Evolutionary conservation across 2,329 filamentous ascomycete genomes (phyloP), one percentile per base, ranked within the genome.

Genomic region (Botrytis paeoniae): DNA sequence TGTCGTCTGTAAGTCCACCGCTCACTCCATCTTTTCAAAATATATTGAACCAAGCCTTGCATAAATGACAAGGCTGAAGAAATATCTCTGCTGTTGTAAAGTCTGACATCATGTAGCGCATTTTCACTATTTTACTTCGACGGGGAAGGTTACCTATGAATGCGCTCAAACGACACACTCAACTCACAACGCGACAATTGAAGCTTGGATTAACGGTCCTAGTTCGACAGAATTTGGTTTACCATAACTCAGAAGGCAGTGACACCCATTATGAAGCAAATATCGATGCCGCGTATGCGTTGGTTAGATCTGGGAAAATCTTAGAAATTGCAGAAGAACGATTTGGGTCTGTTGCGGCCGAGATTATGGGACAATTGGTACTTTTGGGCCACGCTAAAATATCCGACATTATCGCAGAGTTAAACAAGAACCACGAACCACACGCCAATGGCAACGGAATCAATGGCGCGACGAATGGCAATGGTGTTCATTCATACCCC

Each of bases 151-250:
- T 94, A 69, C 88, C 89, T 39, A 86, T 95, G 73, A 82, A 86
- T 69, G 89, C 91, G 75, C 85, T 99, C 45, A 87, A 87, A 60
- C 89, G 91, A 69, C 87, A 92, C 80, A 94, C 93, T 32, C 89
- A 90, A 68, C 88, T 98, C 69, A 89, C 88, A 71, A 86, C 88
- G n/a, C 89, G 89, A 70, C 91, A 97, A 80, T 85, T 97, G 76
- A 92, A 91, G 78, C 90, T 95, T 83, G 94, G 92, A 32, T 87
- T 99, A 69, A 91, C 90, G 70, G 91, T 96, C 45, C 90, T 98
- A 76, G 88, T 97, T 60, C 95, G 98, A 81, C 93, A 97, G 81
- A 94, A 95, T 80, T 88, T 98, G 66, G 85, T 97, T 75, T 93
- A 90, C 81, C 92, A 95, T 82, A 57, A 70, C 45, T 69, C 71